Conservation (phyloP, 768 basidiomycete genomes). For the Glaciozyma antarctica region DNA sequence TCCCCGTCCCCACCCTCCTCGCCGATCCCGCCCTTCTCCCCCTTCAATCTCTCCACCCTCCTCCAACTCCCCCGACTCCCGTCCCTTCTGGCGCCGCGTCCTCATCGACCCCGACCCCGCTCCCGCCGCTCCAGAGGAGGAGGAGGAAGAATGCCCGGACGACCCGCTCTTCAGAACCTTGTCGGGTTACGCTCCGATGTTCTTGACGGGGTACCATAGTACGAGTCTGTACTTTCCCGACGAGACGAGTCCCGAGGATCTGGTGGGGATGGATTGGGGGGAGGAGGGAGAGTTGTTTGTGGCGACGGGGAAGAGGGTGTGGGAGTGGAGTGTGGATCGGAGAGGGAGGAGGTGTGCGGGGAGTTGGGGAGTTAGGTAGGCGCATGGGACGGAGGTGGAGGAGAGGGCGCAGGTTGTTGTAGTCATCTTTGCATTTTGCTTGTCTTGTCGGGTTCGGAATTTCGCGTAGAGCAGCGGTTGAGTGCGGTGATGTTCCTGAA, state of each 20-base stretch:
- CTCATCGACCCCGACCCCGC: neutral
- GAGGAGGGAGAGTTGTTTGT: slow-evolving; percentile 23
- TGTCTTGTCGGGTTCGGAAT: no score
- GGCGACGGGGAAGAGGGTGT: slow-evolving; percentile 15
- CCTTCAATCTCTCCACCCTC: neutral
- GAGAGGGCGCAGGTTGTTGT: neutral
- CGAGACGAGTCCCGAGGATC: slow-evolving; percentile 12
- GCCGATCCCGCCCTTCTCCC: neutral
- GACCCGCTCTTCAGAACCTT: neutral
- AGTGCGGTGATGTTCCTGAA: no score
- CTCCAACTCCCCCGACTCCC: neutral
- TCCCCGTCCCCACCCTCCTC: neutral
- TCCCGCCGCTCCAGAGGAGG: neutral
- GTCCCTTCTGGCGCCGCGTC: neutral
- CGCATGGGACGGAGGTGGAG: neutral
- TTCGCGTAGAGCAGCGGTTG: no score
- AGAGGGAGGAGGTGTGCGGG: slow-evolving; percentile 7
- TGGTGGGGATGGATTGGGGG: slow-evolving; percentile 27
- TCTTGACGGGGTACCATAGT: neutral
- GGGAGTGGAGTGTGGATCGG: slow-evolving; percentile 26
- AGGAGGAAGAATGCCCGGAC: neutral
- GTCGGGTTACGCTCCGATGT: neutral
- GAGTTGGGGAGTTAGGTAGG: neutral
- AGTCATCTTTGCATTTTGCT: no score
- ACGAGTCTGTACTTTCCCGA: slow-evolving; percentile 17